phyloP scores from a whole-genome alignment of 2,329 filamentous ascomycete genomes.

The Dothideomycetidae sp. region DNA sequence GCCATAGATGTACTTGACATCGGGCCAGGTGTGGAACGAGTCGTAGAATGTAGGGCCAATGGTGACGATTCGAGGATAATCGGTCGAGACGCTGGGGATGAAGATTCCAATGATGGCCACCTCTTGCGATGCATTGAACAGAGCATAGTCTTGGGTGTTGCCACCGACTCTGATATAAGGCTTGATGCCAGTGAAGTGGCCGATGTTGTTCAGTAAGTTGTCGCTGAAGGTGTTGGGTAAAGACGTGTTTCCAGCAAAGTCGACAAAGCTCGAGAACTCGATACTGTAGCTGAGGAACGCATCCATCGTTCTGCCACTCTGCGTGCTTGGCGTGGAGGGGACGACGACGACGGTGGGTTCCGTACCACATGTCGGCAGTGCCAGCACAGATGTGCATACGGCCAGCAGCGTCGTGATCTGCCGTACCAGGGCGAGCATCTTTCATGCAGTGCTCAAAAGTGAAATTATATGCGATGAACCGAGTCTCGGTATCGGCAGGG shows the following conservation, averaged over 20 bases:
- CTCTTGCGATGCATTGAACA: slow-evolving; percentile 41
- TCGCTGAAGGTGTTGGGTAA: slow-evolving; percentile 46
- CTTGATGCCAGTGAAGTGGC: slow-evolving; percentile 39
- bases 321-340: no score
- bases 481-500: no score
- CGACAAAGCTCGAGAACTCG: slow-evolving; percentile 39
- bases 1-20: neutral
- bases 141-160: slow-evolving; percentile 52
- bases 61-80: slow-evolving; percentile 47
- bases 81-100: slow-evolving; percentile 35
- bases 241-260: slow-evolving; percentile 41
- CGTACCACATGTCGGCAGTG: no score
- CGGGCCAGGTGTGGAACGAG: neutral
- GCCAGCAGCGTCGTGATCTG: no score
- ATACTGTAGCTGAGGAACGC: no score
- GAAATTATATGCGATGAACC: no score
- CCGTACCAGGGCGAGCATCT: no score
- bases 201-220: slow-evolving; percentile 44
- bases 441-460: no score
- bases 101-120: slow-evolving; percentile 40
- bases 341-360: no score
- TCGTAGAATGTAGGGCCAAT: slow-evolving; percentile 35
- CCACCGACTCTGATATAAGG: slow-evolving; percentile 50
- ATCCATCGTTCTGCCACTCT: no score
- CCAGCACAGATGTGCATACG: no score